Evolutionary conservation across 345 rosid species (phyloP), one percentile per base, ranked within the genome.

Genomic region (Sonneratia alba): DNA sequence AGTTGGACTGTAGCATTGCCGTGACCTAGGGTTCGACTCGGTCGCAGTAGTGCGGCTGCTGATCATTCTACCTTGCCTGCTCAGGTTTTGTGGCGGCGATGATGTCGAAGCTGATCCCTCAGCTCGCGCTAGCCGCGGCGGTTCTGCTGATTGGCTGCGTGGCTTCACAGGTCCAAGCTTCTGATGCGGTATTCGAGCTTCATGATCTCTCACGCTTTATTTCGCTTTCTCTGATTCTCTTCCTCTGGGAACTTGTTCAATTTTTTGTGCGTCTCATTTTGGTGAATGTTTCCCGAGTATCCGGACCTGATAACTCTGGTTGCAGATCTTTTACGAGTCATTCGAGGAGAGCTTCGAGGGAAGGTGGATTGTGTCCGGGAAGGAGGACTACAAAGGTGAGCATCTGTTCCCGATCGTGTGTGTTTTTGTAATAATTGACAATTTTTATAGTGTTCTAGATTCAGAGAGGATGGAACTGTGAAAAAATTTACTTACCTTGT

Each of bases 281-380:
- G 24, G 36, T 19, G 66, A 27, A 63, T 45, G 61, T 7, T 37
- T 37, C 67, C 9, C 14, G 45, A 59, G 19, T 72, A 22, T 36
- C 4, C 36, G 13, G 43, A 40, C 36, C 4, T 65, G 36, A 2
- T 48, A 37, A 8, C 24, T 37, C 42, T 72, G 21, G 4, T 49
- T 21, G 65, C 45, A 76, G 79, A 37, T 71, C 48, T 76, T 76
- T 32, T 76, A 71, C 69, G 79, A 76, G 36, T 27, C 79, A 21
- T 76, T 76, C 62, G 75, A 72, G n/a, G 75, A 67, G 63, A 38
- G 71, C 15, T 71, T 72, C 24, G 69, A 62, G 40, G 79, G 79
- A 18, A 70, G 79, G 4, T 76, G 79, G 79, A 66, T 72, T 24
- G 72, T 76, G 57, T 68, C 79, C 19, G 64, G 69, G 68, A 71